phyloP scores from a whole-genome alignment of 75 land plant genomes.

The Larix kaempferi region DNA sequence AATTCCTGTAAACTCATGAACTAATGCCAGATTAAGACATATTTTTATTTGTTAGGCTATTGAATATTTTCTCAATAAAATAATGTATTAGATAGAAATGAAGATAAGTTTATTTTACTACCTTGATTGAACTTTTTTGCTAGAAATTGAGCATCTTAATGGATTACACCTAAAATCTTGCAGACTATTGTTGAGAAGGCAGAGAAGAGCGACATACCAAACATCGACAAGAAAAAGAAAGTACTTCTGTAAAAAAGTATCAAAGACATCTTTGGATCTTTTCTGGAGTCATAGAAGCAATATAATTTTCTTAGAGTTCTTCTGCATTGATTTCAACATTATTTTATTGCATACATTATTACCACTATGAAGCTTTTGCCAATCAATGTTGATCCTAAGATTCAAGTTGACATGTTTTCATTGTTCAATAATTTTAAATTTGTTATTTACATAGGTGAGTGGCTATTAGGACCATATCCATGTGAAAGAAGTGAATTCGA shows the following conservation, averaged over 20 bases:
- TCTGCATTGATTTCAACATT: not conserved
- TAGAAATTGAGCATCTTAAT: no score
- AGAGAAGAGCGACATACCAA: constrained; percentile 39
- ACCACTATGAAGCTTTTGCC: not conserved
- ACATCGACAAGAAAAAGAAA: constrained; percentile 46
- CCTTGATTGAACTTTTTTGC: not conserved
- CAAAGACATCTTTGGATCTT: not conserved
- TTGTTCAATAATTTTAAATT: no score
- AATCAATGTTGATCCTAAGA: not conserved
- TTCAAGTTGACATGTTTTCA: not conserved
- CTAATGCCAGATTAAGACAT: not conserved
- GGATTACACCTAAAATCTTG: not conserved
- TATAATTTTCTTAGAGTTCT: not conserved
- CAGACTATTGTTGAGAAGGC: constrained; percentile 48
- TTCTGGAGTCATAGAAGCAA: not conserved
- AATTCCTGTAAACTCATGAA: constrained; percentile 36
- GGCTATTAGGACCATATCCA: not conserved
- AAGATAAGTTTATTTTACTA: no score
- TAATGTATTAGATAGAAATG: not conserved
- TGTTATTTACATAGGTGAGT: not conserved
- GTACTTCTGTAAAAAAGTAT: not conserved
- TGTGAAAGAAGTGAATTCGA: not conserved
- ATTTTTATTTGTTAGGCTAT: not conserved
- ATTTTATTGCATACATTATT: not conserved
- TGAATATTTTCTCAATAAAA: not conserved